Conservation (phyloP, 805 yeast species). For the Isabelozyma heimii region DNA sequence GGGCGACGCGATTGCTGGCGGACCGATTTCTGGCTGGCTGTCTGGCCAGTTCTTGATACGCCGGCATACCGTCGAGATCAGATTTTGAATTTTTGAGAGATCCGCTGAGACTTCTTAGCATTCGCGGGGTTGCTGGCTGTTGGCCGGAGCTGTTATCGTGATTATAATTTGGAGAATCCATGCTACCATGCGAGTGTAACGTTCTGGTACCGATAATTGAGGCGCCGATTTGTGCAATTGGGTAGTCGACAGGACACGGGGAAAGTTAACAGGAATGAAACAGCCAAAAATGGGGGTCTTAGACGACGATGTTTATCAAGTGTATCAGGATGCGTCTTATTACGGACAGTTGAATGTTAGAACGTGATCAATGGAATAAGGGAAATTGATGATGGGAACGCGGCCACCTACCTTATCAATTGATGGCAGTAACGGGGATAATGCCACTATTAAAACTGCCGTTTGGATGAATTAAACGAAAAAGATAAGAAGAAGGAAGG, state of each 20-base stretch:
- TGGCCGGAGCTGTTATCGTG: slow-evolving; percentile 2
- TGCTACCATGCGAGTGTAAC: background rate
- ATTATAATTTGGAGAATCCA: background rate
- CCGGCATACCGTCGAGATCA: slow-evolving; percentile 3
- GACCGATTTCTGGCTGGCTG: slow-evolving; percentile 4
- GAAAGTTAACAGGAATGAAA: background rate
- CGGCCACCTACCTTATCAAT: background rate
- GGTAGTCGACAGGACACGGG: background rate
- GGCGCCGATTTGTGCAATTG: no score
- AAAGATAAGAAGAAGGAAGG: background rate
- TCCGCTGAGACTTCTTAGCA: slow-evolving; percentile 59
- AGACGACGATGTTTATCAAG: background rate
- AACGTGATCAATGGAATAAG: no score
- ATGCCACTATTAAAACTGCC: background rate
- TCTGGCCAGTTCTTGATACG: slow-evolving; percentile 3
- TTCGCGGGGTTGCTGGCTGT: slow-evolving; percentile 67
- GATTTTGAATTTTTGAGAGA: slow-evolving; percentile 6
- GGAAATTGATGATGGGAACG: background rate
- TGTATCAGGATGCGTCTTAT: no score
- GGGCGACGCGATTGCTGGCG: slow-evolving; percentile 2
- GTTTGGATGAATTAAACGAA: background rate
- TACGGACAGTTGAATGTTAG: no score
- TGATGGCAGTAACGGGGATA: background rate
- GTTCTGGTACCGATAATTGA: no score
- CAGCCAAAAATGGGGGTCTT: background rate